phyloP scores from a whole-genome alignment of 306 rosid species.

The Urtica urens region DNA sequence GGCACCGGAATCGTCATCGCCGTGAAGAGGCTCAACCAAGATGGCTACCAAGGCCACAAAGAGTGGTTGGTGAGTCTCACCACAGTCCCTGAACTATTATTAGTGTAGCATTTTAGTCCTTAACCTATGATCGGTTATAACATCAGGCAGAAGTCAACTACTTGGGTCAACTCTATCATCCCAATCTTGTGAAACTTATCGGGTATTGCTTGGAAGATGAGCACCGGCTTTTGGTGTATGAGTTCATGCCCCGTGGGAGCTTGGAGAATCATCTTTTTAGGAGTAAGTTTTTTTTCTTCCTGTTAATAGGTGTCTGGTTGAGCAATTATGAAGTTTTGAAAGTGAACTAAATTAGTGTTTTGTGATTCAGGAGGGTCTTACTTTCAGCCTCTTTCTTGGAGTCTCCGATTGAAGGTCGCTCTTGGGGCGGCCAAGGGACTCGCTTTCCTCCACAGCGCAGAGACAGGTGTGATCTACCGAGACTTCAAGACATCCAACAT shows the following conservation, averaged over 20 bases:
- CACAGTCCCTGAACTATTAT: neutral
- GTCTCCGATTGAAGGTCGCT: conserved; percentile 38
- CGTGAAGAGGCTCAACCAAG: conserved; percentile 38
- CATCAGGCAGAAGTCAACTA: conserved; percentile 45
- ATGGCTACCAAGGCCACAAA: conserved; percentile 39
- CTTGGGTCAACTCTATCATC: conserved; percentile 36
- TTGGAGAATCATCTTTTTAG: conserved; percentile 46
- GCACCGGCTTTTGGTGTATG: conserved; percentile 41
- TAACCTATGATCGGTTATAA: neutral
- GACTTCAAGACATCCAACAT: conserved; percentile 42
- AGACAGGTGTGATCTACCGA: conserved; percentile 37
- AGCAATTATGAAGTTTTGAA: neutral
- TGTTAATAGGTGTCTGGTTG: neutral
- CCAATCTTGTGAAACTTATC: conserved; percentile 35
- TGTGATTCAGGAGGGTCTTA: conserved; percentile 35
- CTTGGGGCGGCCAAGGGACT: conserved; percentile 47
- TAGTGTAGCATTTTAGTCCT: neutral
- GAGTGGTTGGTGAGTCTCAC: conserved; percentile 47
- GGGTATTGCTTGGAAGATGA: conserved; percentile 49
- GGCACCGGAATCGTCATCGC: conserved; percentile 44
- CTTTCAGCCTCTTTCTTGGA: conserved; percentile 49
- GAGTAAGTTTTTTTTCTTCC: conserved; percentile 19
- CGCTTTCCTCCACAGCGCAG: conserved; percentile 39
- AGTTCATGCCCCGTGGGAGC: conserved; percentile 48
- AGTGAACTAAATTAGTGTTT: neutral